Evolutionary conservation across 2,329 filamentous ascomycete genomes (phyloP).

Genomic region (Akanthomyces lecanii): DNA sequence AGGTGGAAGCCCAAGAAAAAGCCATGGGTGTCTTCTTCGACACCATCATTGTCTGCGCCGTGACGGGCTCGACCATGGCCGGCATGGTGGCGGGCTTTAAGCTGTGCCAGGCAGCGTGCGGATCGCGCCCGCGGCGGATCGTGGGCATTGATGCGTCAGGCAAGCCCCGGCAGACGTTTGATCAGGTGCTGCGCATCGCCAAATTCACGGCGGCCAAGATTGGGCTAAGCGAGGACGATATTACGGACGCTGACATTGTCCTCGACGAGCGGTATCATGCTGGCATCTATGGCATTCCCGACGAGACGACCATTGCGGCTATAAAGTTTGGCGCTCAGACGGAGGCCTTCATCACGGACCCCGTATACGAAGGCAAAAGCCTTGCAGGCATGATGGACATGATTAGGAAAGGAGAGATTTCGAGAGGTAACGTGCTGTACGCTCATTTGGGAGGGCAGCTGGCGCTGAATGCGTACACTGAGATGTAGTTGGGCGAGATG

Average conservation of each 20-base stretch:
- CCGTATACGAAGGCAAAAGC: conserved; percentile 73
- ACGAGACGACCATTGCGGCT: conserved; percentile 60
- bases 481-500: neutral
- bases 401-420: conserved; percentile 58
- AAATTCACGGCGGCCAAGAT: conserved; percentile 59
- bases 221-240: conserved; percentile 54
- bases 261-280: conserved; percentile 61
- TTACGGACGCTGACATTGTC: conserved; percentile 58
- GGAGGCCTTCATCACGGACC: conserved; percentile 71
- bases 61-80: conserved; percentile 66
- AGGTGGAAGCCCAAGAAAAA: conserved; percentile 61
- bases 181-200: conserved; percentile 64
- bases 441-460: conserved; percentile 68
- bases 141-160: conserved; percentile 59
- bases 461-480: conserved; percentile 63
- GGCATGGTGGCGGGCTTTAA: conserved; percentile 73
- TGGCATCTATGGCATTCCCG: conserved; percentile 63
- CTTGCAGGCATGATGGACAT: conserved; percentile 68
- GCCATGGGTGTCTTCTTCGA: conserved; percentile 62
- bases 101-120: conserved; percentile 45
- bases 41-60: conserved; percentile 63
- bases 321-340: conserved; percentile 65
- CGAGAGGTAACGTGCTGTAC: conserved; percentile 63
- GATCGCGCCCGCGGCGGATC: conserved; percentile 47
- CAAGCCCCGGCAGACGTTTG: conserved; percentile 51